Evolutionary conservation across 2,329 filamentous ascomycete species (phyloP).

Genomic region (Phyllosticta capitalensis): DNA sequence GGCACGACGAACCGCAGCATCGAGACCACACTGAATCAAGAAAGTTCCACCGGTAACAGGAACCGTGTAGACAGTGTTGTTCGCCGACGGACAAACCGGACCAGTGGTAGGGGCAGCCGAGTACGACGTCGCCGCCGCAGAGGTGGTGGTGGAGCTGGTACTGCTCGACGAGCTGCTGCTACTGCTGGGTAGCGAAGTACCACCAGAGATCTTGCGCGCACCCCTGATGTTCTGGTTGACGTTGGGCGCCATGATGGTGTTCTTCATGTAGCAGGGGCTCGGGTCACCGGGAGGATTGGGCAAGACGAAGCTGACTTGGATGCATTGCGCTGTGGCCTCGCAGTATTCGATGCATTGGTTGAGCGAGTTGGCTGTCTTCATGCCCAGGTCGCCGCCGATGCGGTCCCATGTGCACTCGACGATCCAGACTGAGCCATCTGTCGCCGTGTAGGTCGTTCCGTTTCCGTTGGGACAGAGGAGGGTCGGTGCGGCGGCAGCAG

Average conservation of each 20-base stretch:
- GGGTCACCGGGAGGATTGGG: background rate
- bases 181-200: background rate
- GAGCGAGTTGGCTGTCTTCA: conserved; percentile 10
- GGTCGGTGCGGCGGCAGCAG: background rate
- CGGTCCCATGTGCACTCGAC: conserved; percentile 21
- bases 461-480: conserved; percentile 15
- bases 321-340: conserved; percentile 16
- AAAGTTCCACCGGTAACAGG: background rate
- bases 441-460: conserved; percentile 13
- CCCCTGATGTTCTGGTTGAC: conserved; percentile 4
- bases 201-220: conserved; percentile 1
- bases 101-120: background rate
- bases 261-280: conserved; percentile 7
- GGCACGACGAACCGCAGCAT: background rate
- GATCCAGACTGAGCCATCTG: conserved; percentile 15
- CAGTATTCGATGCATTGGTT: conserved; percentile 18
- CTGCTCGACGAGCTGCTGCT: background rate
- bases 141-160: background rate
- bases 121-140: background rate
- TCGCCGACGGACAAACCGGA: background rate
- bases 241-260: background rate
- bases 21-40: background rate
- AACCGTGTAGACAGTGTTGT: conserved; percentile 2
- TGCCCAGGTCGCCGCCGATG: conserved; percentile 16
- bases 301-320: conserved; percentile 16